These are phyloP conservation scores for Fusarium succisae DNA, from an alignment of 2,329 filamentous ascomycete species.

Conservation along the genomic window DNA sequence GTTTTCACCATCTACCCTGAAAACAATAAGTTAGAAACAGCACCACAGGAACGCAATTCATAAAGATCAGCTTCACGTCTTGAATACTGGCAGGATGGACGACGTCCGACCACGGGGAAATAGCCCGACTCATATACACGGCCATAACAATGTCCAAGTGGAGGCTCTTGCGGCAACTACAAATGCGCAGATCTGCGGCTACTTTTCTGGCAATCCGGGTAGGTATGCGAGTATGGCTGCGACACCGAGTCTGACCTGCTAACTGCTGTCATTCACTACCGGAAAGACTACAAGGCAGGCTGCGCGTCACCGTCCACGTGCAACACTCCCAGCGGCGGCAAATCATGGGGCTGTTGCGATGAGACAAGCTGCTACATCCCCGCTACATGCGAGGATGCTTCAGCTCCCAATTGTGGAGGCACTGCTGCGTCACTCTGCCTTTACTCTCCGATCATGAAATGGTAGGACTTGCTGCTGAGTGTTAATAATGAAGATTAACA, in stretches of 20 bases:
- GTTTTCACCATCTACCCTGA: no score
- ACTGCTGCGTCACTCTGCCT: background rate
- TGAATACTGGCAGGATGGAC: background rate
- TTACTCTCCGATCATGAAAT: background rate
- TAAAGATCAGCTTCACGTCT: accelerated
- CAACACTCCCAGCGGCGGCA: background rate
- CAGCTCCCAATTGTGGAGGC: background rate
- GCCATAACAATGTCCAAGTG: background rate
- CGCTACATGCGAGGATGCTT: background rate
- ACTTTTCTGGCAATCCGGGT: background rate
- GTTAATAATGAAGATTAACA: background rate
- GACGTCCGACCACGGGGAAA: accelerated
- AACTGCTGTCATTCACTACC: background rate
- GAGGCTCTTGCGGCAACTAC: background rate
- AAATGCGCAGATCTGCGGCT: background rate
- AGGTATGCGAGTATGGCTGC: accelerated
- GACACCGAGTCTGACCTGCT: background rate
- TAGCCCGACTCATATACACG: background rate
- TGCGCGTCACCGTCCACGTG: background rate
- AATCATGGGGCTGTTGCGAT: background rate
- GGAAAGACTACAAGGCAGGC: background rate
- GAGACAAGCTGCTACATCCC: background rate
- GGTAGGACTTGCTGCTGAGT: accelerated
- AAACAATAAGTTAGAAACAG: accelerated
- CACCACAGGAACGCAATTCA: accelerated